phyloP scores from a whole-genome alignment of 768 basidiomycete genomes.

The Lyophyllum atratum region DNA sequence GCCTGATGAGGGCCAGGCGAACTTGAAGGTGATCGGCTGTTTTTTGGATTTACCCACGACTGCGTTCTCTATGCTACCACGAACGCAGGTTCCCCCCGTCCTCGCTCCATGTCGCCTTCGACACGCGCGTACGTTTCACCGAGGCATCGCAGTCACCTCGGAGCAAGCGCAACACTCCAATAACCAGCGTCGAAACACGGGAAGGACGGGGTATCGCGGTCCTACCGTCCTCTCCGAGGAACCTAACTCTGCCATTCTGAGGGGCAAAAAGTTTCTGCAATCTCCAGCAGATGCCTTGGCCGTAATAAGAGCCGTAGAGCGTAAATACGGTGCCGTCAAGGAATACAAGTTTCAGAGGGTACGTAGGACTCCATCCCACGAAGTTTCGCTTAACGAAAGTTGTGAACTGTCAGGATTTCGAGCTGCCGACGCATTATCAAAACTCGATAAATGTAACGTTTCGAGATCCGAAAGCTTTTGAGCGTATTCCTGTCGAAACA shows the following conservation, averaged over 20 bases:
- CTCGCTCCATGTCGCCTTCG: neutral
- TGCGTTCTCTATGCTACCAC: constrained; percentile 5
- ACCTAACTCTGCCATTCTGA: constrained; percentile 36
- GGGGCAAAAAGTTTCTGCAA: constrained; percentile 28
- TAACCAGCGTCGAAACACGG: neutral
- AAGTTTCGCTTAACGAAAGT: neutral
- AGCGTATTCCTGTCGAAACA: constrained; percentile 32
- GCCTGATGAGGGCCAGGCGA: no score
- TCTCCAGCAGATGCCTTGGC: constrained; percentile 53
- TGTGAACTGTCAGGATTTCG: constrained; percentile 42
- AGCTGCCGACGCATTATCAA: constrained; percentile 45
- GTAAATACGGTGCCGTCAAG: constrained; percentile 49
- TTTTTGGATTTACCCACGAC: constrained; percentile 19
- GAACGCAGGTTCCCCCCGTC: neutral
- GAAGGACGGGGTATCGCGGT: neutral
- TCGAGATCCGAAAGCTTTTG: constrained; percentile 40
- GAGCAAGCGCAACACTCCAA: neutral
- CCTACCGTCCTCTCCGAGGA: constrained; percentile 20
- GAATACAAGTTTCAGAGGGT: constrained; percentile 47
- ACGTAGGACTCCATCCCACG: constrained; percentile 13
- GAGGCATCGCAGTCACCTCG: neutral
- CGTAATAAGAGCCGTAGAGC: constrained; percentile 57
- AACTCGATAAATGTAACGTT: constrained; percentile 46
- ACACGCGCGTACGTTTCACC: constrained; percentile 7
- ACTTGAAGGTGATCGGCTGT: neutral